A percentile compares a stretch with the other conserved stretches of the same genome.
phyloP scores from a whole-genome alignment of 2,329 filamentous ascomycete species.

The Ophiostoma ulmi region DNA sequence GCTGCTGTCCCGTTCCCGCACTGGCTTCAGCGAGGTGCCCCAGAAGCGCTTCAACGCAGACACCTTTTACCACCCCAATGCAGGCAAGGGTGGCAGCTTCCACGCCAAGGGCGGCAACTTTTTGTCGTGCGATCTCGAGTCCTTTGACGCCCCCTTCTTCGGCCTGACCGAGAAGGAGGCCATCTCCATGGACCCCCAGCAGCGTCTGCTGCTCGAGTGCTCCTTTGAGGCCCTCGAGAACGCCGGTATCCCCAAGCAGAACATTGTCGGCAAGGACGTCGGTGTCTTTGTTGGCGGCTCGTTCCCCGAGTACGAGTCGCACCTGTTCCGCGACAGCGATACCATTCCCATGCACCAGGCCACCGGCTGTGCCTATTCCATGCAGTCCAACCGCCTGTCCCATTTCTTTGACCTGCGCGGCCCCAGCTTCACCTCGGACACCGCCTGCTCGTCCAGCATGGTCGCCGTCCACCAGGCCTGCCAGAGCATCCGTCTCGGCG shows the following conservation, averaged over 20 bases:
- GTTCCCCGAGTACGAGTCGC: slow-evolving; percentile 30
- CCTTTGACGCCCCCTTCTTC: slow-evolving; percentile 38
- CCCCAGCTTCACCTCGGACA: slow-evolving; percentile 37
- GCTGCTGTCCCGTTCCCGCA: slow-evolving; percentile 19
- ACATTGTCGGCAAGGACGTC: slow-evolving; percentile 31
- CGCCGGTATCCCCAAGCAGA: slow-evolving; percentile 32
- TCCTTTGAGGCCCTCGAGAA: slow-evolving; percentile 37
- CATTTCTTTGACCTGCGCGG: slow-evolving; percentile 37
- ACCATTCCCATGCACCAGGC: slow-evolving; percentile 27
- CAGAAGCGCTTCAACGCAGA: slow-evolving; percentile 23
- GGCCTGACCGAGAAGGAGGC: slow-evolving; percentile 33
- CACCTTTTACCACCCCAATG: slow-evolving; percentile 24
- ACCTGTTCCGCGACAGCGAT: slow-evolving; percentile 22
- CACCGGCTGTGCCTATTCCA: slow-evolving; percentile 32
- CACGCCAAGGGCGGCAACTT: slow-evolving; percentile 47
- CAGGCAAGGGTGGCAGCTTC: slow-evolving; percentile 43
- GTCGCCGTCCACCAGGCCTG: slow-evolving; percentile 33
- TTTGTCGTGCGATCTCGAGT: slow-evolving; percentile 34
- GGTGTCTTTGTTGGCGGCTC: slow-evolving; percentile 35
- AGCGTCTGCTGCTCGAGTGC: slow-evolving; percentile 34
- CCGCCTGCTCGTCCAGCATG: slow-evolving; percentile 38
- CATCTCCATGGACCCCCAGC: slow-evolving; percentile 34
- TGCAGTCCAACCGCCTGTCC: slow-evolving; percentile 35
- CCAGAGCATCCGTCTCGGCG: slow-evolving; percentile 30
- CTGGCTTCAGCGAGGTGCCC: slow-evolving; percentile 21